phyloP scores from a whole-genome alignment of 148 eudicot species.

The Heliosperma pusillum region DNA sequence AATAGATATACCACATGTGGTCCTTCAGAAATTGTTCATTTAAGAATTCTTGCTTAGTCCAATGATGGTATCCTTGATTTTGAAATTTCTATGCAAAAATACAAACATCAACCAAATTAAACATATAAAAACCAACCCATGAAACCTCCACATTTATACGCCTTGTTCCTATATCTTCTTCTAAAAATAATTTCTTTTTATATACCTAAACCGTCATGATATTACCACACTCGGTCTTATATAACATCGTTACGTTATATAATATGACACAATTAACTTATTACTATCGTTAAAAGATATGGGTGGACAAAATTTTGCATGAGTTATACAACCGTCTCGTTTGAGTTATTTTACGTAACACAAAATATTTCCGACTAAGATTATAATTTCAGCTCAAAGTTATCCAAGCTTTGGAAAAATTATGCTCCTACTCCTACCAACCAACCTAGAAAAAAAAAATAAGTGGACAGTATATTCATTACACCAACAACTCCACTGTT shows the following conservation, averaged over 20 bases:
- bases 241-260: background rate
- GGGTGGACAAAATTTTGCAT: no score
- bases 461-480: constrained; percentile 24
- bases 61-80: background rate
- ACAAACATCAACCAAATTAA: background rate
- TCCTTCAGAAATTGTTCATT: background rate
- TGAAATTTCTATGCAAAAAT: background rate
- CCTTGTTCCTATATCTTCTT: no score
- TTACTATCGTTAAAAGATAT: no score
- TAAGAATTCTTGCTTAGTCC: background rate
- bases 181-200: background rate
- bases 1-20: background rate
- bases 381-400: no score
- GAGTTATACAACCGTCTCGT: background rate
- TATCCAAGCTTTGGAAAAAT: constrained; percentile 8
- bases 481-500: constrained; percentile 32
- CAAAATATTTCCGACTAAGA: background rate
- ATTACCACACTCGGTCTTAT: background rate
- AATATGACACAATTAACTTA: no score
- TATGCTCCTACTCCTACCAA: constrained; percentile 27
- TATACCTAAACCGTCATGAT: background rate
- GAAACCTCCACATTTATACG: no score
- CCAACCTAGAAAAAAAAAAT: constrained; percentile 16
- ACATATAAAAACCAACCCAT: no score
- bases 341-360: background rate